Evolutionary conservation across 768 basidiomycete species (phyloP).

Genomic region (Amanita thiersii): DNA sequence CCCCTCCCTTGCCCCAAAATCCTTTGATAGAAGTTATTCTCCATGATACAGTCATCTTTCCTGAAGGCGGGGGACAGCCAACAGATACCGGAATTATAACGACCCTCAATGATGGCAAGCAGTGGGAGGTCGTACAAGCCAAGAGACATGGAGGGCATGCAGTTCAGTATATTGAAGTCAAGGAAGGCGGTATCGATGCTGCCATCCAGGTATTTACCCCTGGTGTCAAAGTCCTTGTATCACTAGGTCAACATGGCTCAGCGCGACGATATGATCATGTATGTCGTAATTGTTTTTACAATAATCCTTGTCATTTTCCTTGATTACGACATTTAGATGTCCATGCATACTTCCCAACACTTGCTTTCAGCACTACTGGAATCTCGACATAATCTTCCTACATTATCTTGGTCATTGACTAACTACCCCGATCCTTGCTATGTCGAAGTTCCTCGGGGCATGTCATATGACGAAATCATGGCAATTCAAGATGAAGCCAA

Average conservation of each 20-base stretch:
- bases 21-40: conserved; percentile 59
- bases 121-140: conserved; percentile 56
- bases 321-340: conserved; percentile 43
- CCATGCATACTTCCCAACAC: conserved; percentile 81
- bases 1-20: conserved; percentile 32
- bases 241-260: conserved; percentile 52
- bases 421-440: conserved; percentile 62
- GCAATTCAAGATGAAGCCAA: conserved; percentile 60
- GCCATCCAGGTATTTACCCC: conserved; percentile 40
- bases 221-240: conserved; percentile 42
- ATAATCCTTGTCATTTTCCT: conserved; percentile 1
- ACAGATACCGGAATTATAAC: conserved; percentile 60
- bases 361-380: conserved; percentile 78
- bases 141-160: conserved; percentile 67
- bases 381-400: conserved; percentile 50
- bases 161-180: conserved; percentile 59
- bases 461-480: conserved; percentile 54
- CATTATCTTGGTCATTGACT: conserved; percentile 78
- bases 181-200: conserved; percentile 27
- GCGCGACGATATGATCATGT: conserved; percentile 70
- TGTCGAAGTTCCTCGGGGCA: conserved; percentile 65
- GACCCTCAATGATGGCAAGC: conserved; percentile 31
- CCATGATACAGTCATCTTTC: conserved; percentile 75
- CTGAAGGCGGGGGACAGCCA: conserved; percentile 78
- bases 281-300: conserved; percentile 16